Evolutionary conservation across 2,329 filamentous ascomycete species (phyloP).

Genomic region (Plectosphaerella plurivora): DNA sequence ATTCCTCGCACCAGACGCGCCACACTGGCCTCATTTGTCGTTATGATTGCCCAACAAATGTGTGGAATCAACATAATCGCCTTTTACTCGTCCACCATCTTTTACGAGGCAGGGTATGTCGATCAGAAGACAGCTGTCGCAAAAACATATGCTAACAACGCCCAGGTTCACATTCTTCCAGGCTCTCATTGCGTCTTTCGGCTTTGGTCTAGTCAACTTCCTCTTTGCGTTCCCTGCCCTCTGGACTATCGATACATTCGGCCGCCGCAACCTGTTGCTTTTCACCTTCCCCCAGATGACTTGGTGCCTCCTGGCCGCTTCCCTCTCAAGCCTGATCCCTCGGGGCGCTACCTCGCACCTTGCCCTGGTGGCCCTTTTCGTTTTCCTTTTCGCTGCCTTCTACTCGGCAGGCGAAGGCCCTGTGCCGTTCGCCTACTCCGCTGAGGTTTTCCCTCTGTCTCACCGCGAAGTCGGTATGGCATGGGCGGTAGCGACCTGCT

Average conservation of each 20-base stretch:
- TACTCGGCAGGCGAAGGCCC: slow-evolving; percentile 58
- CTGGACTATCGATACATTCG: slow-evolving; percentile 64
- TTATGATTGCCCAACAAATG: slow-evolving; percentile 65
- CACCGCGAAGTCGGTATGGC: slow-evolving; percentile 62
- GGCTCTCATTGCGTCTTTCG: slow-evolving; percentile 42
- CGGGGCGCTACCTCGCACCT: slow-evolving; percentile 34
- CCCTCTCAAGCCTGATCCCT: slow-evolving; percentile 30
- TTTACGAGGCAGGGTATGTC: slow-evolving; percentile 37
- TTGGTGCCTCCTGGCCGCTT: slow-evolving; percentile 48
- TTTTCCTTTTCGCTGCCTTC: slow-evolving; percentile 62
- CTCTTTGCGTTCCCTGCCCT: slow-evolving; percentile 61
- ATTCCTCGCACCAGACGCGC: slow-evolving; percentile 55
- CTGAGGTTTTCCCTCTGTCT: slow-evolving; percentile 60
- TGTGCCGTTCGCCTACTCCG: slow-evolving; percentile 58
- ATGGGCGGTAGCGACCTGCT: slow-evolving; percentile 57
- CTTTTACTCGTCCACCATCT: slow-evolving; percentile 44
- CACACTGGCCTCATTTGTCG: slow-evolving; percentile 60
- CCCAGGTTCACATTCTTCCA: neutral
- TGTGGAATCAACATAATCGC: slow-evolving; percentile 50
- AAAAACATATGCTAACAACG: neutral
- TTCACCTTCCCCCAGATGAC: slow-evolving; percentile 66
- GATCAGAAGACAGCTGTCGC: slow-evolving; percentile 34
- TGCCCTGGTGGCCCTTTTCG: slow-evolving; percentile 53
- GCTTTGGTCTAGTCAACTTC: slow-evolving; percentile 53
- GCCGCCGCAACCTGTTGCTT: slow-evolving; percentile 55